Percentiles rank a stretch among this genome's conserved stretches.
phyloP scores from a whole-genome alignment of 2,329 filamentous ascomycete species.

The Hypoxylon sp. region DNA sequence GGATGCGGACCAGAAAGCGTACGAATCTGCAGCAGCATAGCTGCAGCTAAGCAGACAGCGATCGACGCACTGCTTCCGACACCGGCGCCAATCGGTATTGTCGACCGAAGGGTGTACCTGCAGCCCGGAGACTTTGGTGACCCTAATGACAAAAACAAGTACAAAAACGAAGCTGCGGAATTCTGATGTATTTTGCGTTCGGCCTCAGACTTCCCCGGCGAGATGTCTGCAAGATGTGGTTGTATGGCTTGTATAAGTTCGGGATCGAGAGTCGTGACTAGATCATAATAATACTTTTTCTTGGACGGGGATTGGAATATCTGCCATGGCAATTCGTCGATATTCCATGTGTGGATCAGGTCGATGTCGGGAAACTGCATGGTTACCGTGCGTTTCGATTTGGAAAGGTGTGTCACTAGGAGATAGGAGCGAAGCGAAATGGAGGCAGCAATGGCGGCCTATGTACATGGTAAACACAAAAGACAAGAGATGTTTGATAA shows the following conservation, averaged over 20 bases:
- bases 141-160: slow-evolving; percentile 90
- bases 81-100: slow-evolving; percentile 92
- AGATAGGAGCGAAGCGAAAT: slow-evolving; percentile 97
- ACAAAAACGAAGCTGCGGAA: slow-evolving; percentile 89
- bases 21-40: slow-evolving; percentile 88
- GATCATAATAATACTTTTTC: slow-evolving; percentile 95
- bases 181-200: slow-evolving; percentile 86
- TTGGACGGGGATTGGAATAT: slow-evolving; percentile 84
- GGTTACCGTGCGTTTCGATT: slow-evolving; percentile 89
- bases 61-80: slow-evolving; percentile 96
- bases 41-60: slow-evolving; percentile 87
- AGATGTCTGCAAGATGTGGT: slow-evolving; percentile 82
- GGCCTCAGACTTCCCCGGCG: slow-evolving; percentile 74
- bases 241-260: slow-evolving; percentile 86
- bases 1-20: slow-evolving; percentile 91
- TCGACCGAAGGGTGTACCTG: slow-evolving; percentile 91
- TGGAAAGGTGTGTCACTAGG: slow-evolving; percentile 93
- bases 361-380: slow-evolving; percentile 93
- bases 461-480: slow-evolving; percentile 30
- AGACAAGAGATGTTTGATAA: slow-evolving; percentile 19
- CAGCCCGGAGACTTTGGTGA: slow-evolving; percentile 84
- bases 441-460: slow-evolving; percentile 93
- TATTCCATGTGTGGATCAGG: slow-evolving; percentile 92
- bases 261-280: slow-evolving; percentile 85
- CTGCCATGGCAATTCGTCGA: slow-evolving; percentile 90